Conservation (phyloP, 805 yeast genomes). For the Ogataea thermomethanolica region DNA sequence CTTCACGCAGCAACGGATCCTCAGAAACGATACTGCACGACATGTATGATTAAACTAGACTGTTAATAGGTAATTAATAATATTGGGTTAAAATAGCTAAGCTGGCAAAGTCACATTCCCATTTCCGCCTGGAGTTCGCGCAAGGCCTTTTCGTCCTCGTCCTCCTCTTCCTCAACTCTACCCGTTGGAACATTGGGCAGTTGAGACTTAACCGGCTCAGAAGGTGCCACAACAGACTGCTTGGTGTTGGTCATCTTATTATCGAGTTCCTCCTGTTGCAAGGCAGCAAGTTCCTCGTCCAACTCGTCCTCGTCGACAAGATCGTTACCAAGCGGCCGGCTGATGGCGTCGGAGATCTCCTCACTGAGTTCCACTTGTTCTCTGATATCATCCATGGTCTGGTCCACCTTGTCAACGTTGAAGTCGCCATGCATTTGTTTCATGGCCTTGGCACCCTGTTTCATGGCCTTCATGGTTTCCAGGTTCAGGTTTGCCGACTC, state of each 20-base stretch:
- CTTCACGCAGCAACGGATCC: constrained; percentile 51
- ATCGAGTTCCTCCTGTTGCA: constrained; percentile 78
- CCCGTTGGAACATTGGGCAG: constrained; percentile 47
- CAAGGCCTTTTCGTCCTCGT: constrained; percentile 81
- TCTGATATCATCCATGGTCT: constrained; percentile 96
- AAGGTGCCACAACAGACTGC: constrained; percentile 22
- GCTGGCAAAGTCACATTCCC: constrained; percentile 42
- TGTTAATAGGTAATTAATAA: not conserved
- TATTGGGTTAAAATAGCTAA: not conserved
- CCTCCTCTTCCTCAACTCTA: constrained; percentile 52
- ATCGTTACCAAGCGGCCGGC: constrained; percentile 86
- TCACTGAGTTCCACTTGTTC: constrained; percentile 95
- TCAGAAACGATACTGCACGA: constrained; percentile 43
- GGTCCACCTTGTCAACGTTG: constrained; percentile 94
- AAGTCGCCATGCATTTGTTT: constrained; percentile 92
- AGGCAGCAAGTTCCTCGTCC: constrained; percentile 85
- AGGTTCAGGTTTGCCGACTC: constrained; percentile 94
- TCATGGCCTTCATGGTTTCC: constrained; percentile 98
- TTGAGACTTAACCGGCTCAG: constrained; percentile 24
- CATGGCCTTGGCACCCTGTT: constrained; percentile 96
- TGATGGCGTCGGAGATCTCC: constrained; percentile 93
- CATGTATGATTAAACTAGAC: constrained; percentile 39
- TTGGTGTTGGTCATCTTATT: constrained; percentile 50
- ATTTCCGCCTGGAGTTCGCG: constrained; percentile 80
- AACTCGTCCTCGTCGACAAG: constrained; percentile 84